These are phyloP conservation scores for Tolypocladium cylindrosporum DNA, from an alignment of 2,329 filamentous ascomycete species.

Conservation along the genomic window DNA sequence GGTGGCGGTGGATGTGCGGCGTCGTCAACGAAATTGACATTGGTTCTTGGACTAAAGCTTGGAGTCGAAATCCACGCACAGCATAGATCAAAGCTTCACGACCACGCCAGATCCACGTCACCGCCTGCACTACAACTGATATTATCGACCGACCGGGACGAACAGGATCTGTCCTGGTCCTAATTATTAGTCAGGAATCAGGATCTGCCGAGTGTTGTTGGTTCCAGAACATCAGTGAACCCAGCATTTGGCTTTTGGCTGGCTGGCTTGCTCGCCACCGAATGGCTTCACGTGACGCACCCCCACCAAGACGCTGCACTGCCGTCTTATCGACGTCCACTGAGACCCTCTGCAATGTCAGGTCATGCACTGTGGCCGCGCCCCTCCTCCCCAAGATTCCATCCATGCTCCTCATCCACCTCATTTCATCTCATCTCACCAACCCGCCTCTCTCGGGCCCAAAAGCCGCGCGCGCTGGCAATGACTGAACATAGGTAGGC, in stretches of 20 bases:
- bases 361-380: neutral
- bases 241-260: neutral
- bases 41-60: neutral
- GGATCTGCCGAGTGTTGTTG: too few species aligned
- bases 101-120: neutral
- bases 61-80: neutral
- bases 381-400: neutral
- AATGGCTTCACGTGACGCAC: neutral
- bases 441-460: neutral
- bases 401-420: neutral
- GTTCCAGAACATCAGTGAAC: neutral
- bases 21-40: neutral
- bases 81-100: neutral
- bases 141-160: neutral
- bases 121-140: neutral
- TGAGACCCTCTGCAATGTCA: neutral
- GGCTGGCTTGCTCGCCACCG: neutral
- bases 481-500: constrained; percentile 3
- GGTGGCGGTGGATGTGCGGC: neutral
- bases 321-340: neutral
- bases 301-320: neutral
- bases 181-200: neutral
- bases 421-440: neutral
- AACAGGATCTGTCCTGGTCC: neutral
- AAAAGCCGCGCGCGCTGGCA: neutral